Percentiles rank a stretch among this genome's conserved stretches.
phyloP scores from a whole-genome alignment of 495 filamentous ascomycete species.

The Durotheca rogersii region DNA sequence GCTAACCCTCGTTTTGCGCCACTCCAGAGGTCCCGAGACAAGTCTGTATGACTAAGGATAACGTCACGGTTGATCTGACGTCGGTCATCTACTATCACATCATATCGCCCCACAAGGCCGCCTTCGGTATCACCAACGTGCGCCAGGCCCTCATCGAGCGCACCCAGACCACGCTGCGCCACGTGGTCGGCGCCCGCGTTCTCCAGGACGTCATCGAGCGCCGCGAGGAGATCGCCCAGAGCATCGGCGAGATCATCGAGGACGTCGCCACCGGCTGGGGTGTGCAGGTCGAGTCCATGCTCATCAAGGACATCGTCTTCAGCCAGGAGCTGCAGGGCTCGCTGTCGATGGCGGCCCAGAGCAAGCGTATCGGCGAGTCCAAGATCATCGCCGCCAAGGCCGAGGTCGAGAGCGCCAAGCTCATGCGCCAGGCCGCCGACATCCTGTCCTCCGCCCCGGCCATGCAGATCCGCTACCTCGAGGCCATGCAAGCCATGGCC shows the following conservation, averaged over 20 bases:
- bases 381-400: constrained; percentile 97
- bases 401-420: constrained; percentile 93
- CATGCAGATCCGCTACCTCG: constrained; percentile 98
- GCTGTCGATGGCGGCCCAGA: constrained; percentile 99
- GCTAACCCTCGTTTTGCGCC: not conserved
- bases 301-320: constrained; percentile 99
- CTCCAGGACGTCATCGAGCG: constrained; percentile 99
- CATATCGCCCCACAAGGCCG: constrained; percentile 90
- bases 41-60: constrained; percentile 99
- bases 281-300: constrained; percentile 94
- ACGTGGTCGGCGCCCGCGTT: constrained; percentile 94
- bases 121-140: constrained; percentile 95
- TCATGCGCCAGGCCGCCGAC: constrained; percentile 98
- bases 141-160: constrained; percentile 93
- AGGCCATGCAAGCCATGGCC: constrained; percentile 99
- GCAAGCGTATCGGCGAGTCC: constrained; percentile 95
- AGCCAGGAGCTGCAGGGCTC: constrained; percentile 92
- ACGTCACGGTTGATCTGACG: constrained; percentile 89
- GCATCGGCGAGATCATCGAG: constrained; percentile 96
- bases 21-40: constrained; percentile 84
- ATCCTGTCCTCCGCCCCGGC: constrained; percentile 90
- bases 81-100: constrained; percentile 99
- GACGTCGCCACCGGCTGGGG: constrained; percentile 94
- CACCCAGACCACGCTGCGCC: constrained; percentile 95
- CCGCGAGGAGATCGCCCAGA: constrained; percentile 92